These are phyloP conservation scores for Elsinoe australis DNA, from an alignment of 2,329 filamentous ascomycete genomes.

Conservation along the genomic window DNA sequence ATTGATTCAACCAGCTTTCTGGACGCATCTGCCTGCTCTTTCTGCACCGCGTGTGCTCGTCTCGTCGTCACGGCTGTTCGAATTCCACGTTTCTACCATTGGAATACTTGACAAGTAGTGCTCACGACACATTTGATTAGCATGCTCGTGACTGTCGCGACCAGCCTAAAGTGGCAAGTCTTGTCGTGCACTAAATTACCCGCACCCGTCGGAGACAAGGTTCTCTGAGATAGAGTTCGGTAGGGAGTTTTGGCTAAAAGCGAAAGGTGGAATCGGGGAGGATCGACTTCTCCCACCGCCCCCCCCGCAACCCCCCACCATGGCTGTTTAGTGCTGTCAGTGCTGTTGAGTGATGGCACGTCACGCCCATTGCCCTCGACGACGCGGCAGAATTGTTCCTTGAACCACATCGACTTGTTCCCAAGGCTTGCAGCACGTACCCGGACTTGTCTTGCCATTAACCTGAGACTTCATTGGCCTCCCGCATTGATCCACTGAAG, in stretches of 20 bases:
- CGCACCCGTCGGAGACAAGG: constrained; percentile 8
- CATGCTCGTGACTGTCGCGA: background rate
- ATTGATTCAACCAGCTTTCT: constrained; percentile 4
- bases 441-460: constrained; percentile 8
- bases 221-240: background rate
- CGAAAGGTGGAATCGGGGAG: too few relatives aligned
- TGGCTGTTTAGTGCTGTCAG: background rate
- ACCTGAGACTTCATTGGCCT: constrained; percentile 7
- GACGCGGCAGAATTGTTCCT: constrained; percentile 13
- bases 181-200: constrained; percentile 1
- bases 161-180: constrained; percentile 12
- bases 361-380: background rate
- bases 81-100: too few relatives aligned
- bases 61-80: too few relatives aligned
- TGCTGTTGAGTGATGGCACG: too few relatives aligned
- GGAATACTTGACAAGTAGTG: background rate
- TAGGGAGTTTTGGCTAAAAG: constrained; percentile 16
- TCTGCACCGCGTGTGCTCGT: too few relatives aligned
- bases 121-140: background rate
- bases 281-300: constrained; percentile 3
- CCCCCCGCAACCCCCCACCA: constrained; percentile 9
- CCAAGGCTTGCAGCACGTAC: background rate
- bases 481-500: background rate
- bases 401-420: background rate
- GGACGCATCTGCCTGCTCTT: background rate